Evolutionary conservation across 305 asterid genomes (phyloP).

Genomic region (Fraxinus floribunda): DNA sequence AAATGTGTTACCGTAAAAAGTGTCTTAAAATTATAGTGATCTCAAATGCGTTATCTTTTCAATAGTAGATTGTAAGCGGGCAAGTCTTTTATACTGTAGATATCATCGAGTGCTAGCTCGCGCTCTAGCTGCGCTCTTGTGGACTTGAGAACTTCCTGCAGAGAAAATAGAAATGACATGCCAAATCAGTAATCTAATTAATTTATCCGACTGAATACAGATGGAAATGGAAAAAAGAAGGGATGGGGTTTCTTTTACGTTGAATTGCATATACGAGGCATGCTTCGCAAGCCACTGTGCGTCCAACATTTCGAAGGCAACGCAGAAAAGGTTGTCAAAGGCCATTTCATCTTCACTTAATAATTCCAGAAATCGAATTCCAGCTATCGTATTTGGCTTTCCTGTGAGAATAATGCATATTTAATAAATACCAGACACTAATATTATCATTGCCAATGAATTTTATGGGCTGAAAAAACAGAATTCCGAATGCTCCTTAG

Average conservation of each 20-base stretch:
- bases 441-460: neutral
- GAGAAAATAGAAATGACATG: neutral
- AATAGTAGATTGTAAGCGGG: conserved; percentile 76
- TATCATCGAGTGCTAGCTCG: conserved; percentile 77
- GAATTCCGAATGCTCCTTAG: neutral
- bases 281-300: conserved; percentile 87
- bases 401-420: conserved; percentile 41
- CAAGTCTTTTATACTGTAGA: conserved; percentile 60
- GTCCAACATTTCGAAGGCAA: conserved; percentile 84
- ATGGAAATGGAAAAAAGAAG: neutral
- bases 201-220: neutral
- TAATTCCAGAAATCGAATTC: conserved; percentile 62
- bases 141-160: conserved; percentile 80
- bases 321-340: conserved; percentile 76
- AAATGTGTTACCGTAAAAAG: neutral
- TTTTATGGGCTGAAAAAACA: neutral
- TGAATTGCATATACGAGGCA: conserved; percentile 93
- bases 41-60: conserved; percentile 30
- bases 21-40: neutral
- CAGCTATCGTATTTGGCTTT: conserved; percentile 59
- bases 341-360: conserved; percentile 77
- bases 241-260: conserved; percentile 43
- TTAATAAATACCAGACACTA: neutral
- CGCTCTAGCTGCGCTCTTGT: conserved; percentile 86
- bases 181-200: neutral